Evolutionary conservation across 345 rosid species (phyloP).

Genomic region (Fremontodendron californicum): DNA sequence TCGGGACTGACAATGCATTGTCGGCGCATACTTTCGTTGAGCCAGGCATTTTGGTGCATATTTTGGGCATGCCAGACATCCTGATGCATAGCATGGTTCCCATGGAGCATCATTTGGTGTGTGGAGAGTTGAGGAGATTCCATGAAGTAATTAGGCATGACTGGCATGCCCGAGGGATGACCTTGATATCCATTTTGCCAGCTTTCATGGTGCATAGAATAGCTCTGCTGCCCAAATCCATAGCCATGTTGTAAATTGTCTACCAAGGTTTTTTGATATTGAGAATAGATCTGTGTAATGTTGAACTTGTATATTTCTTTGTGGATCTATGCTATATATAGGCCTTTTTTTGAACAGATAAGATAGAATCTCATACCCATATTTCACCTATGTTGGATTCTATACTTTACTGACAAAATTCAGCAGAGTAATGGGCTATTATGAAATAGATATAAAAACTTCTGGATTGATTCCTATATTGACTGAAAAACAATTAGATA

Average conservation of each 20-base stretch:
- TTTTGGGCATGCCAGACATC: background rate
- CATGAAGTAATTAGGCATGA: background rate
- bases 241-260: background rate
- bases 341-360: background rate
- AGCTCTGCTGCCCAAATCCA: conserved; percentile 6
- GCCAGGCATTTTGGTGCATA: background rate
- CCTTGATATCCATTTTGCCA: conserved; percentile 8
- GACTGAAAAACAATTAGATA: background rate
- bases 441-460: background rate
- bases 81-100: background rate
- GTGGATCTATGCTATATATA: conserved; percentile 13
- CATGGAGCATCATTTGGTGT: background rate
- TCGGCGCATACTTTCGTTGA: background rate
- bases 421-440: background rate
- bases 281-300: background rate
- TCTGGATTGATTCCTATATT: background rate
- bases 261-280: background rate
- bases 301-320: background rate
- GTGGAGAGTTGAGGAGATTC: background rate
- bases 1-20: background rate
- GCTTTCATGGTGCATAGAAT: conserved; percentile 11
- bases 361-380: conserved; percentile 13
- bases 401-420: background rate
- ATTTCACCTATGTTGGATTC: background rate
- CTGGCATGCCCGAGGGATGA: background rate